A percentile compares a stretch with the other conserved stretches of the same genome.
Evolutionary conservation across 345 rosid genomes (phyloP).

Genomic region (Firmiana major): DNA sequence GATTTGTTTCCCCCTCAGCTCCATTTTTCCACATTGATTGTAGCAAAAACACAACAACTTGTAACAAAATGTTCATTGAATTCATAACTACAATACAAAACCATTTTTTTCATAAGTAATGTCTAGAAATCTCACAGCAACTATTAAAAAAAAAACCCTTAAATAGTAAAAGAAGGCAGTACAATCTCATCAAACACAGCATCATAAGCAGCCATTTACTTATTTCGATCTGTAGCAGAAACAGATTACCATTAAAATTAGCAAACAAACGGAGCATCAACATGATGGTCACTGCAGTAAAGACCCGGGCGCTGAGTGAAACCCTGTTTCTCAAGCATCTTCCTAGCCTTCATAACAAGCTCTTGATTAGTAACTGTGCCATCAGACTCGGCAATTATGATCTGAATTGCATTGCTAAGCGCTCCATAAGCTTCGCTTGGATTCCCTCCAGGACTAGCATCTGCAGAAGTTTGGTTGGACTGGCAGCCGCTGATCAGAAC

Average conservation of each 20-base stretch:
- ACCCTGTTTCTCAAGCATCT: slow-evolving; percentile 63
- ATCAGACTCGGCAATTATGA: slow-evolving; percentile 55
- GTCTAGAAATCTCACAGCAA: slow-evolving; percentile 1
- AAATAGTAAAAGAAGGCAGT: not conserved
- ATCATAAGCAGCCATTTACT: not conserved
- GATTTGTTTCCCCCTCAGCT: too few species aligned
- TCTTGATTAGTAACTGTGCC: slow-evolving; percentile 55
- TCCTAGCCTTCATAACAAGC: slow-evolving; percentile 64
- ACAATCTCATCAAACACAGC: not conserved
- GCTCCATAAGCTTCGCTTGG: slow-evolving; percentile 81
- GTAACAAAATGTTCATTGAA: too few species aligned
- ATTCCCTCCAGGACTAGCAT: slow-evolving; percentile 77
- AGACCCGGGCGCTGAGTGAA: slow-evolving; percentile 94
- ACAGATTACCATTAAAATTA: not conserved
- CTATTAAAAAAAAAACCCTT: not conserved
- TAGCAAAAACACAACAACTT: too few species aligned
- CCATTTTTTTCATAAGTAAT: slow-evolving; percentile 1
- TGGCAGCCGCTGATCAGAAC: slow-evolving; percentile 93
- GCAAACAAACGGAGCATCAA: slow-evolving; percentile 57
- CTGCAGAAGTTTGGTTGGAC: slow-evolving; percentile 91
- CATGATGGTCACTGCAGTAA: slow-evolving; percentile 68
- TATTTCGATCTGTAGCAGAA: not conserved
- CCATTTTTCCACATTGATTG: too few species aligned
- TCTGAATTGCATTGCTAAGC: slow-evolving; percentile 89
- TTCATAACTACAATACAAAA: slow-evolving; percentile 22